Percentiles rank a stretch among this genome's conserved stretches.
Conservation (phyloP, 2,329 filamentous ascomycete species). For the Aspergillus transmontanensis region DNA sequence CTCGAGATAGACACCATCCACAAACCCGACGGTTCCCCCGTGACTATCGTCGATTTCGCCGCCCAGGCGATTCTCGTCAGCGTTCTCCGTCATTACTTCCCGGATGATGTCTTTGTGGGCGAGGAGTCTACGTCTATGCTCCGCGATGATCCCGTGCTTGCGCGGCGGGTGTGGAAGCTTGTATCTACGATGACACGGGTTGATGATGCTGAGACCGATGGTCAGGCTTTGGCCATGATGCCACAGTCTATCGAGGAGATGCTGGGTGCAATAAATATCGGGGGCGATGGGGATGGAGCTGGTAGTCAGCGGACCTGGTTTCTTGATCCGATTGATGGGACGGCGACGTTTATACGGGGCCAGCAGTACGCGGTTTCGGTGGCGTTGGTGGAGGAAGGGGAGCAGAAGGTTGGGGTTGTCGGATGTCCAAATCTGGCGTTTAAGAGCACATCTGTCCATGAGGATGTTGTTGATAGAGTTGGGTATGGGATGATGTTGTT, state of each 20-base stretch:
- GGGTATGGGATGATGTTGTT: slow-evolving; percentile 10
- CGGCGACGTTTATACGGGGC: slow-evolving; percentile 9
- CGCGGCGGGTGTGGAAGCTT: slow-evolving; percentile 9
- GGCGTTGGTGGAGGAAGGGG: slow-evolving; percentile 10
- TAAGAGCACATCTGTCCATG: background rate
- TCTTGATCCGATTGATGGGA: slow-evolving; percentile 15
- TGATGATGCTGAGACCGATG: background rate
- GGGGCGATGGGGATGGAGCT: background rate
- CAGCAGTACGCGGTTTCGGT: slow-evolving; percentile 14
- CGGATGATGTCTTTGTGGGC: slow-evolving; percentile 8
- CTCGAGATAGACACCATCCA: background rate
- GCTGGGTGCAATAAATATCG: slow-evolving; percentile 6
- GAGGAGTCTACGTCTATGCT: slow-evolving; percentile 8
- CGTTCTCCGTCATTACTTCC: slow-evolving; percentile 9
- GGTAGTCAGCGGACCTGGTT: slow-evolving; percentile 10
- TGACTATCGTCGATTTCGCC: slow-evolving; percentile 10
- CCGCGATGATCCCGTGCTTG: slow-evolving; percentile 7
- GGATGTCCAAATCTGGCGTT: slow-evolving; percentile 13
- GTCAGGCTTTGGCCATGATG: background rate
- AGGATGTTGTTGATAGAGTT: slow-evolving; percentile 2
- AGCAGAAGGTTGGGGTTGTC: slow-evolving; percentile 14
- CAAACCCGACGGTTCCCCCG: slow-evolving; percentile 11
- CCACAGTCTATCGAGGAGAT: slow-evolving; percentile 6
- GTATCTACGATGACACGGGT: background rate
- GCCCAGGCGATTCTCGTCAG: slow-evolving; percentile 13